A percentile compares a stretch with the other conserved stretches of the same genome.
Evolutionary conservation across 2,329 filamentous ascomycete genomes (phyloP).

Genomic region (Aspergillus awamori): DNA sequence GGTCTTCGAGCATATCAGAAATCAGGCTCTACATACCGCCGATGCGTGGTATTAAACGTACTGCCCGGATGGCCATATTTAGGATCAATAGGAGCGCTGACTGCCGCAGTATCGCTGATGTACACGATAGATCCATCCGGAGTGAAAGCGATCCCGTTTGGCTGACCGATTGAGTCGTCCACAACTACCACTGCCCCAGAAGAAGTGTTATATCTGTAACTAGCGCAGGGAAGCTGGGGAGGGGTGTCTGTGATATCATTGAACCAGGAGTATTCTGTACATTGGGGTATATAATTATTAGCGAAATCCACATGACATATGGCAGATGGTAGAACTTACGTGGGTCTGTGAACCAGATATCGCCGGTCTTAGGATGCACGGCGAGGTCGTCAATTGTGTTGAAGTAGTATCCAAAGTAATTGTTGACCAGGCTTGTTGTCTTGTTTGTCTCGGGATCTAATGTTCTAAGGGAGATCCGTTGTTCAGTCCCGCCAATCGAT

Average conservation of each 20-base stretch:
- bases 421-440: conserved; percentile 48
- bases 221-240: conserved; percentile 35
- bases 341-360: conserved; percentile 56
- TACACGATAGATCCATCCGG: conserved; percentile 50
- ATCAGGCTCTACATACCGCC: conserved; percentile 16
- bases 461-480: conserved; percentile 46
- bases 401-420: conserved; percentile 46
- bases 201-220: conserved; percentile 47
- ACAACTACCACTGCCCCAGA: conserved; percentile 47
- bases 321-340: conserved; percentile 23
- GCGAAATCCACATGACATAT: too few relatives aligned
- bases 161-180: conserved; percentile 46
- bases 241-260: conserved; percentile 40
- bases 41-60: conserved; percentile 35
- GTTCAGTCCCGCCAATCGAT: conserved; percentile 40
- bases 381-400: conserved; percentile 23
- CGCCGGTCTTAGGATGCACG: conserved; percentile 47
- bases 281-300: too few relatives aligned
- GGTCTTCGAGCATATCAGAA: not conserved
- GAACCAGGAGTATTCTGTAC: conserved; percentile 40
- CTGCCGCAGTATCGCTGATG: conserved; percentile 46
- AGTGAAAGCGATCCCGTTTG: conserved; percentile 51
- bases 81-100: conserved; percentile 26
- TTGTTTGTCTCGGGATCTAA: conserved; percentile 51
- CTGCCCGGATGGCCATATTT: conserved; percentile 28